Conservation (phyloP, 768 basidiomycete species). For the Xerocomellus intermedius region DNA sequence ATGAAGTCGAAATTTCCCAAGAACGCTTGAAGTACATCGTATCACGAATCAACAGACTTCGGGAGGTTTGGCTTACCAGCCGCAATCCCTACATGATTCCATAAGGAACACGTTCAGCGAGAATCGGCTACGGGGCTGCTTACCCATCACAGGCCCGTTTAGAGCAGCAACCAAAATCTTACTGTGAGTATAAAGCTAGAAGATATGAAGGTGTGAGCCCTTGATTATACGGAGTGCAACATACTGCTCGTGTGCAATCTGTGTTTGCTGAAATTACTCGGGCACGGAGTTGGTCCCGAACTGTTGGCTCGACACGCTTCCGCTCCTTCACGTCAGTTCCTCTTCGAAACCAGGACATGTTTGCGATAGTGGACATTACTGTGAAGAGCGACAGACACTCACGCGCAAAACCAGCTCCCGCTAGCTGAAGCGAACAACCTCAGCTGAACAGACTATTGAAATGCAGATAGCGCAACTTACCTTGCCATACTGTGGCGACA, state of each 20-base stretch:
- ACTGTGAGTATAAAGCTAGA: constrained; percentile 62
- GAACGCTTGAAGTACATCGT: constrained; percentile 42
- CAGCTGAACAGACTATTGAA: neutral
- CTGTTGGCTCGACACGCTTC: constrained; percentile 15
- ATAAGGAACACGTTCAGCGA: constrained; percentile 4
- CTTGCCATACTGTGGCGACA: constrained; percentile 67
- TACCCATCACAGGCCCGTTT: constrained; percentile 77
- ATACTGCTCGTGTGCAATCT: constrained; percentile 64
- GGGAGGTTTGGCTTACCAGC: constrained; percentile 42
- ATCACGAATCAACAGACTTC: neutral
- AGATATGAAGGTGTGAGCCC: neutral
- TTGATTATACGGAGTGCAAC: constrained; percentile 14
- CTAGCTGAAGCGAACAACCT: constrained; percentile 39
- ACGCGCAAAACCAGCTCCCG: constrained; percentile 77
- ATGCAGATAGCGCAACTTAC: constrained; percentile 26
- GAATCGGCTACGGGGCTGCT: neutral
- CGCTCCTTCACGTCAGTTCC: constrained; percentile 54
- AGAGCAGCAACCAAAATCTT: constrained; percentile 71
- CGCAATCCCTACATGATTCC: constrained; percentile 49
- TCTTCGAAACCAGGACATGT: constrained; percentile 31
- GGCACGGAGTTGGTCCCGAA: constrained; percentile 49
- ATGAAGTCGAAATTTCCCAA: constrained; percentile 78
- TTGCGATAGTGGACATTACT: neutral
- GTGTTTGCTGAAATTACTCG: constrained; percentile 51
- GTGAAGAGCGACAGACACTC: constrained; percentile 25